Conservation (phyloP, 495 filamentous ascomycete genomes). For the Parathielavia appendiculata region DNA sequence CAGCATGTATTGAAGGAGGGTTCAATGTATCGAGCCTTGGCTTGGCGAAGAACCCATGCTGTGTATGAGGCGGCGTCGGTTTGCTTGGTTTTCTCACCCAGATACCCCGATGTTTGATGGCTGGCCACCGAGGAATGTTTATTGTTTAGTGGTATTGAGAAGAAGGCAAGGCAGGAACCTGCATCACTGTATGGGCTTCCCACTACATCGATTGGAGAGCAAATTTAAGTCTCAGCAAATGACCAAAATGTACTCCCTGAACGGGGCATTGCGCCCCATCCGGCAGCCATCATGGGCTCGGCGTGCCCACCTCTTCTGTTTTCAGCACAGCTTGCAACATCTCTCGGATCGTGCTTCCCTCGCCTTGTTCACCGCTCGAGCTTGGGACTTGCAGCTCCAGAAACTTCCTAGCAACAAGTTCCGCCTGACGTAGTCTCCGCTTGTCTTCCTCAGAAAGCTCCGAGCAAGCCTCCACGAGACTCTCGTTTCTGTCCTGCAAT, state of each 20-base stretch:
- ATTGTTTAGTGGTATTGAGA: neutral
- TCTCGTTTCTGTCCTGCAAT: slow-evolving; percentile 57
- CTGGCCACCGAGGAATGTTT: neutral
- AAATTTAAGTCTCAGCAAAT: neutral
- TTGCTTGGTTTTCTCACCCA: slow-evolving; percentile 1
- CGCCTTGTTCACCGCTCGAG: neutral
- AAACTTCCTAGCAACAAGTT: slow-evolving; percentile 21
- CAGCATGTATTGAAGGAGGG: neutral
- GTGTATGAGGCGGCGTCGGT: neutral
- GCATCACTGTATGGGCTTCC: neutral
- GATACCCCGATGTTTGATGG: slow-evolving; percentile 7
- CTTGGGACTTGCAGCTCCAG: slow-evolving; percentile 16
- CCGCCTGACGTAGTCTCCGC: slow-evolving; percentile 12
- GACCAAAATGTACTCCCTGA: neutral
- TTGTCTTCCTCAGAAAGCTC: slow-evolving; percentile 18
- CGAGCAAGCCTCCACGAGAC: slow-evolving; percentile 21
- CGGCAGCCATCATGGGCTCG: neutral
- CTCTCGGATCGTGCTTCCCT: slow-evolving; percentile 4
- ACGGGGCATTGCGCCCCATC: neutral
- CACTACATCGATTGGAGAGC: neutral
- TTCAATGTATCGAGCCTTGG: neutral
- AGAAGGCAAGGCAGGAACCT: too few relatives aligned
- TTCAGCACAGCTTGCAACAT: slow-evolving; percentile 12
- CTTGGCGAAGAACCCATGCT: neutral
- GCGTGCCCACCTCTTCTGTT: neutral